Evolutionary conservation across 441 rosid genomes (phyloP), one percentile per base, ranked within the genome.

Genomic region (Croton setiger): DNA sequence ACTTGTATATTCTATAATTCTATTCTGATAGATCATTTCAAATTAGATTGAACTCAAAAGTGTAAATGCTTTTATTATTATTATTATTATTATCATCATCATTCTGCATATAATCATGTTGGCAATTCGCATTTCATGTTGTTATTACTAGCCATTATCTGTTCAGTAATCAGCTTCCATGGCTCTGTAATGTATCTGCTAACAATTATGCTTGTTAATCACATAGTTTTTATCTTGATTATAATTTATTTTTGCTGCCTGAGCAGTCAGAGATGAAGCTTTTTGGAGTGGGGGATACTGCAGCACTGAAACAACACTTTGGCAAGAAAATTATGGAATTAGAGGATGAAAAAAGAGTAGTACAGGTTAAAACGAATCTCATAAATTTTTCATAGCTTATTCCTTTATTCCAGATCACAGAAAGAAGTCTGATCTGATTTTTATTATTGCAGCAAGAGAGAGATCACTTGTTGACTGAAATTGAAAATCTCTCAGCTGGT

Each of bases 231-330:
- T 52, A 72, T 75, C 14, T 57, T 21, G 47, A 27, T 59, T 14
- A 60, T 48, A 5, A 63, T 53, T 3, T 49, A 6, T 18, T 7
- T 70, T 33, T 75, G 41, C 67, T 45, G 69, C 66, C 58, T 80
- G 70, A 79, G 80, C 95, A 95, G 97, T 87, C 98, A 10, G 96
- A 92, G 75, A 95, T 95, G 98, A 89, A 92, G 82, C 95, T 85
- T 59, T 78, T 92, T 77, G 93, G 93, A 69, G 92, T 92, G 53
- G 77, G 74, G 76, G 92, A 88, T 74, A 75, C 89, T 49, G 72
- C 80, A 72, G 93, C 89, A 11, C 89, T 95, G 62, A 92, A 92
- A 88, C 97, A 86, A 75, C 99, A 90, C 75, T 95, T 90, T 70
- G 99, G 98, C 72, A 92, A 90, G 89, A 95, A 95, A 82, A 83